A percentile compares a stretch with the other conserved stretches of the same genome.
These are phyloP conservation scores for Phytophthora macrochlamydospora DNA, from an alignment of 352 stramenopile genomes.

Conservation along the genomic window DNA sequence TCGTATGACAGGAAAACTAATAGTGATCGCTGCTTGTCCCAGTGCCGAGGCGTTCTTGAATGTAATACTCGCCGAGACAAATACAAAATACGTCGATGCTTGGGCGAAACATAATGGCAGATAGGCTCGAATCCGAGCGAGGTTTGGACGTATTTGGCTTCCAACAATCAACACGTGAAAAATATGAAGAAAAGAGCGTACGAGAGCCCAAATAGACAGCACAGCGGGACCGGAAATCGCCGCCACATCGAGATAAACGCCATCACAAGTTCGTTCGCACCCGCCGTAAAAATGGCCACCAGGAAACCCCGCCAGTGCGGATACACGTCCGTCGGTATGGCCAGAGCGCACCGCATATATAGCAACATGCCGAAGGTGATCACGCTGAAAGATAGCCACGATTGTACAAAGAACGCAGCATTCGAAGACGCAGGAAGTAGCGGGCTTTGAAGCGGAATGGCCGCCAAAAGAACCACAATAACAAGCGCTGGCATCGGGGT, in stretches of 20 bases:
- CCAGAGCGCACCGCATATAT: conserved; percentile 13
- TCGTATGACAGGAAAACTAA: conserved; percentile 24
- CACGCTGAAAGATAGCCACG: conserved; percentile 3
- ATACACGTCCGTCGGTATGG: conserved; percentile 11
- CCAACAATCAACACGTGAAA: neutral
- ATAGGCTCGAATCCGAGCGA: neutral
- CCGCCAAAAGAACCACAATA: conserved; percentile 1
- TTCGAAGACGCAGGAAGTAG: neutral
- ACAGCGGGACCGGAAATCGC: conserved; percentile 20
- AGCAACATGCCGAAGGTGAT: conserved; percentile 12
- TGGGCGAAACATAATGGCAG: conserved; percentile 12
- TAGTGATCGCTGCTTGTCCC: conserved; percentile 23
- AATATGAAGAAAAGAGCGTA: neutral
- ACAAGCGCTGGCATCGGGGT: conserved; percentile 5
- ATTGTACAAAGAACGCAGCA: conserved; percentile 10
- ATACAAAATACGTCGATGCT: conserved; percentile 16
- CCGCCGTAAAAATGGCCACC: conserved; percentile 10
- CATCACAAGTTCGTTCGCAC: conserved; percentile 13
- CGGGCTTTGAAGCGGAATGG: conserved; percentile 16
- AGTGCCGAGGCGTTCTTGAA: conserved; percentile 20
- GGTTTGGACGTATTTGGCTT: neutral
- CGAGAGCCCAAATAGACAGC: conserved; percentile 3
- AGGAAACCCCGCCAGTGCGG: conserved; percentile 3
- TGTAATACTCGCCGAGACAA: conserved; percentile 16
- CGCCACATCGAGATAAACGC: conserved; percentile 7